phyloP scores from a whole-genome alignment of 306 rosid species.

The Trifolium dubium region DNA sequence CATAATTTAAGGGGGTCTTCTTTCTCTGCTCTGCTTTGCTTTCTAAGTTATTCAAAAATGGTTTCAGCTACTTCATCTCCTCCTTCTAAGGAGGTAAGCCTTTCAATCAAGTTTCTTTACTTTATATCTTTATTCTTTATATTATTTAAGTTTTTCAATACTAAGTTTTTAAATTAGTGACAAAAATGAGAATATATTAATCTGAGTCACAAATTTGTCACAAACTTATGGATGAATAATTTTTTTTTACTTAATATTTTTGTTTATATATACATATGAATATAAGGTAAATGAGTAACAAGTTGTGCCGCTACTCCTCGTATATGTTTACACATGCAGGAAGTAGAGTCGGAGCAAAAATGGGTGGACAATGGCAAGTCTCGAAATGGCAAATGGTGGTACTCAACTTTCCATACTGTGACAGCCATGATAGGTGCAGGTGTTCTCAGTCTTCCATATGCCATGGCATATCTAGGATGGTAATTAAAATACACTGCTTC shows the following conservation, averaged over 20 bases:
- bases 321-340: slow-evolving; percentile 45
- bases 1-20: slow-evolving; percentile 35
- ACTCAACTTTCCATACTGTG: slow-evolving; percentile 89
- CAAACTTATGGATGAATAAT: neutral
- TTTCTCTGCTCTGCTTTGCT: slow-evolving; percentile 19
- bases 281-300: too few species aligned
- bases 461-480: slow-evolving; percentile 98
- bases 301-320: too few species aligned
- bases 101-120: slow-evolving; percentile 5
- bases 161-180: neutral
- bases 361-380: slow-evolving; percentile 62
- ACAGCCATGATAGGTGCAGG: slow-evolving; percentile 86
- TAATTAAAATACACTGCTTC: slow-evolving; percentile 35
- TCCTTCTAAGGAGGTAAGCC: slow-evolving; percentile 49
- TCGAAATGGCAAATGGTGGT: slow-evolving; percentile 92
- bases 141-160: neutral
- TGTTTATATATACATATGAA: too few species aligned
- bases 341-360: slow-evolving; percentile 51
- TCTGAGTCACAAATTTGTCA: neutral
- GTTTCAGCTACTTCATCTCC: slow-evolving; percentile 62
- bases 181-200: neutral
- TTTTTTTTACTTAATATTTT: too few species aligned
- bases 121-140: neutral
- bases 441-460: slow-evolving; percentile 62
- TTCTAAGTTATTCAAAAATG: slow-evolving; percentile 45